These are phyloP conservation scores for Meira nashicola DNA, from an alignment of 1,284 basidiomycete species.

Conservation along the genomic window DNA sequence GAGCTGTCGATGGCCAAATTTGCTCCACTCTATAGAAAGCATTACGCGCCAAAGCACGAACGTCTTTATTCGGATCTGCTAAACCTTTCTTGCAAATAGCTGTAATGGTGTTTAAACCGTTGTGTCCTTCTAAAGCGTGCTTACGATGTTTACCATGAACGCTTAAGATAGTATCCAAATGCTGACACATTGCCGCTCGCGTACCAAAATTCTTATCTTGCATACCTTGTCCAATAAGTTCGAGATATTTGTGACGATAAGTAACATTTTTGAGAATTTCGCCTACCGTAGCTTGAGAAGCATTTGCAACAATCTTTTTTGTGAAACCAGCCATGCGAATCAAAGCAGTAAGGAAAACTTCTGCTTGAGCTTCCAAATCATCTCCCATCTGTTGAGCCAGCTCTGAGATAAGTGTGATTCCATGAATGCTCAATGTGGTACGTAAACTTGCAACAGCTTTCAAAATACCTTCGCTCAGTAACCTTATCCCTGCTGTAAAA, in stretches of 20 bases:
- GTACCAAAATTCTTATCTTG: conserved; percentile 80
- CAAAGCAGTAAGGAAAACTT: conserved; percentile 65
- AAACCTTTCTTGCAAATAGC: conserved; percentile 69
- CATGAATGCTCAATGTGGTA: conserved; percentile 80
- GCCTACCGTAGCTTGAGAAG: conserved; percentile 71
- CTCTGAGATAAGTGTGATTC: conserved; percentile 74
- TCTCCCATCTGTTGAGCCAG: conserved; percentile 58
- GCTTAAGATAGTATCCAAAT: conserved; percentile 48
- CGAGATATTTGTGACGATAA: conserved; percentile 65
- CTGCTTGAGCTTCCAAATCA: conserved; percentile 61
- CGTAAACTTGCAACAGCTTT: conserved; percentile 84
- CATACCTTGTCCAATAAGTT: conserved; percentile 68
- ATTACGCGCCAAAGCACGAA: conserved; percentile 68
- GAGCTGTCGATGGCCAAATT: conserved; percentile 69
- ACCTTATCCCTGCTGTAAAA: conserved; percentile 71
- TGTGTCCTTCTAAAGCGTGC: conserved; percentile 53
- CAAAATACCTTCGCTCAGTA: conserved; percentile 72
- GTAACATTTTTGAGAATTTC: conserved; percentile 69
- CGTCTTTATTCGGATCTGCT: conserved; percentile 72
- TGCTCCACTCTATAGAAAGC: conserved; percentile 76
- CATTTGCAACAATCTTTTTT: conserved; percentile 87
- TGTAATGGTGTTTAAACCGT: conserved; percentile 60
- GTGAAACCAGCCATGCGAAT: conserved; percentile 84
- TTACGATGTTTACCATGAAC: conserved; percentile 44
- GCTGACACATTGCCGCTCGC: conserved; percentile 62